Conservation (phyloP, 495 filamentous ascomycete species). For the Margaritispora aquatica region DNA sequence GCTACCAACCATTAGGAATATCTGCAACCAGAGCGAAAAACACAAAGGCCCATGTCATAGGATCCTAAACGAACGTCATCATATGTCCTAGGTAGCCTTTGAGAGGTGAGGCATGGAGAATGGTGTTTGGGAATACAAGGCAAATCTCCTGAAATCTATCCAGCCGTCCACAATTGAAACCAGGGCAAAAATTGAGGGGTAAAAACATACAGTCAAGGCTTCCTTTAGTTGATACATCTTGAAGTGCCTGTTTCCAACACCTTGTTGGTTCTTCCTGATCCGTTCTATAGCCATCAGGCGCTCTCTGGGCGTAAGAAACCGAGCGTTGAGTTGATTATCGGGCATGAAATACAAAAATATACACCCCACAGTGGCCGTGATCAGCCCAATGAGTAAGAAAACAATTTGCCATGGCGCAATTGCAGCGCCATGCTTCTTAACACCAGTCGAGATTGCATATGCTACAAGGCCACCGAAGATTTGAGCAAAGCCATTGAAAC, state of each 20-base stretch:
- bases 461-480: conserved; percentile 49
- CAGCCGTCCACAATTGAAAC: too few relatives aligned
- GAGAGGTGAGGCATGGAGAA: too few relatives aligned
- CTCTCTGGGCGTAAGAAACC: conserved; percentile 49
- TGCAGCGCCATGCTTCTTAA: conserved; percentile 31
- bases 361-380: conserved; percentile 50
- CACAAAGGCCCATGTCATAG: conserved; percentile 55
- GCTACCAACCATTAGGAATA: conserved; percentile 38
- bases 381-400: conserved; percentile 44
- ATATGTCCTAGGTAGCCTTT: too few relatives aligned
- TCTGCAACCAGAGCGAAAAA: conserved; percentile 43
- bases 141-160: too few relatives aligned
- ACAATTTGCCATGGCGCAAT: conserved; percentile 45
- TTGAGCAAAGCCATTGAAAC: conserved; percentile 34
- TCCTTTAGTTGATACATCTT: conserved; percentile 54
- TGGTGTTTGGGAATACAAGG: too few relatives aligned
- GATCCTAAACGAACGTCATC: too few relatives aligned
- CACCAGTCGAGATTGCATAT: conserved; percentile 46
- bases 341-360: conserved; percentile 56
- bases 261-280: conserved; percentile 58
- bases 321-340: conserved; percentile 58
- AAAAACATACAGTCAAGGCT: too few relatives aligned
- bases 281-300: conserved; percentile 55
- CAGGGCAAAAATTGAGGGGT: too few relatives aligned
- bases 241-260: conserved; percentile 57